Evolutionary conservation across 2,329 filamentous ascomycete genomes (phyloP), one percentile per base, ranked within the genome.

Genomic region (Apiospora arundinis): DNA sequence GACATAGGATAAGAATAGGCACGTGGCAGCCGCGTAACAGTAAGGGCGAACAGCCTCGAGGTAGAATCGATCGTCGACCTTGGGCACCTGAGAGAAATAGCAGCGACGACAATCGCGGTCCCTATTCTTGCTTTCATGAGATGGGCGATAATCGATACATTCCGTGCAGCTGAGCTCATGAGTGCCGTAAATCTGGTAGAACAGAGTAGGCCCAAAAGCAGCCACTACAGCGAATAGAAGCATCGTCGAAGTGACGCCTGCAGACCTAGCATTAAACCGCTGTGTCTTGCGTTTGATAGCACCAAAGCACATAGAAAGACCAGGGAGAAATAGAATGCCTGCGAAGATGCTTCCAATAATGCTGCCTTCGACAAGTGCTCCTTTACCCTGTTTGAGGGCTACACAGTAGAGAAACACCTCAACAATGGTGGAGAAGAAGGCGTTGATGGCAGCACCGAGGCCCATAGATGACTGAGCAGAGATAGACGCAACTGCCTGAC

Each of bases 381-480:
- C 92, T 82, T 99, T 99, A 74, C 96, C 96, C 81, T 99, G 92
- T 28, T 91, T 93, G 63, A 99, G 87, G 21, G 96, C 96, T 70
- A 98, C 91, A 80, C 96, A 98, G 83, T 99, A 99, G 28, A 99
- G 90, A 81, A 97, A 99, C 1, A 99, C 97, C 80, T 99, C 96
- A 12, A 99, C 96, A 28, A 99, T 88, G 1, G 96, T 99, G 16
- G 95, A 97, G 85, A 99, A 99, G 82, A 99, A 97, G 66, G 96
- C 96, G 77, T 99, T 99, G 85, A 98, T 93, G 44, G 95, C 97
- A 40, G 96, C 96, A 79, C 96, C 96, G 11, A 99, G 87, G 37
- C 96, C 96, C 96, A 99, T 99, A 6, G 95, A 98, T 1, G 95
- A 98, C 81, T 99, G 96, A 1, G 96, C 96, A 12, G 96, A 99